Base-by-base conservation (phyloP, 2,329 filamentous ascomycete genomes). In the Juglanconis juglandina region DNA sequence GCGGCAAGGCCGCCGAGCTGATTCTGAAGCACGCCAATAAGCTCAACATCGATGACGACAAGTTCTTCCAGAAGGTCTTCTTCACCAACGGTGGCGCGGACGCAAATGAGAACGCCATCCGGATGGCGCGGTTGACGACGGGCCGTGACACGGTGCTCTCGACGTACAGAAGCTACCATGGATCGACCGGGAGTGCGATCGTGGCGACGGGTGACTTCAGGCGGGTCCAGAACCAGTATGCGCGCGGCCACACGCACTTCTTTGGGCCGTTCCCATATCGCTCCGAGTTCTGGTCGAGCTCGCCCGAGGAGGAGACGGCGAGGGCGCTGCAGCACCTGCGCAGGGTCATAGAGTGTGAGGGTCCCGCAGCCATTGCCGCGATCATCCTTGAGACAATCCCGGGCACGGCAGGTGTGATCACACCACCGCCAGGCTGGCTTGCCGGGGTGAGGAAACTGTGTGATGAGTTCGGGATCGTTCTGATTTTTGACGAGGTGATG, bases 181-280 rank as follows among this genome's bases (percentile, higher is more conserved):
- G 68, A 61, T 59, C 61, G 61, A 65, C 60, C 7, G 60, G 58
- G 1, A 53, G 53, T 8, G 60, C 57, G 9, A 63, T 65, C 63
- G 63, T 63, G 49, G 63, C 64, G 46, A 65, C 64, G 52, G 66
- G 66, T 47, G 65, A 66, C 62, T 67, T 69, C 62, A 60, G 59
- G 51, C 56, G 60, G 52, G 63, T 70, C 14, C 53, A 55, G 30
- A 63, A 63, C 24, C 61, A 63, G 47, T 63, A 51, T 32, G 61
- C 61, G 3, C 61, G 61, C n/a, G 61, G 61, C 8, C 61, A 63
- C 30, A 58, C 58, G 10, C 61, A 63, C 47, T 63, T 63, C 54
- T 63, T 63, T 32, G 61, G 61, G 7, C 61, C 61, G 1, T 63
- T 54, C 47, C 41, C 54, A 5, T 63, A 63, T 33, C 39, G 61